Conservation (phyloP, 2,329 filamentous ascomycete genomes). For the Aspergillus sp. region DNA sequence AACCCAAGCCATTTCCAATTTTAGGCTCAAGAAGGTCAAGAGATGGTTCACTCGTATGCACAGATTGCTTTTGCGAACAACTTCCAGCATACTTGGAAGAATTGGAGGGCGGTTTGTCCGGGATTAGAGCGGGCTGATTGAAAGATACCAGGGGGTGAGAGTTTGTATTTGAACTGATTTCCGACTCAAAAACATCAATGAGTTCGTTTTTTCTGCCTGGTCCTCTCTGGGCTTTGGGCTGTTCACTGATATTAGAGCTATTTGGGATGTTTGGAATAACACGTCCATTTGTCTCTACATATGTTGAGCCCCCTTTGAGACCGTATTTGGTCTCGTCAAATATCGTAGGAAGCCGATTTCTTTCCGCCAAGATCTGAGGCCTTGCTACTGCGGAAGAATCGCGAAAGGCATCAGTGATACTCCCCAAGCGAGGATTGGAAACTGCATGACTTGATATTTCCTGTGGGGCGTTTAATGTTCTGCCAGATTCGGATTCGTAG, state of each 20-base stretch:
- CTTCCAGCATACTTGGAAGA: too few species aligned
- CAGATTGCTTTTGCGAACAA: too few species aligned
- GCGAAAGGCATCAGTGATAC: conserved; percentile 1
- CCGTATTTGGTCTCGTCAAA: conserved; percentile 16
- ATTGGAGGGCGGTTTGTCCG: conserved; percentile 1
- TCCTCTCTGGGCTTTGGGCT: background rate
- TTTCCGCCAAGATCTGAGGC: conserved; percentile 1
- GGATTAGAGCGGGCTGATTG: conserved; percentile 15
- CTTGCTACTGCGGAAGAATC: background rate
- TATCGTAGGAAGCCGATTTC: background rate
- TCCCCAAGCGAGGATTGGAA: background rate
- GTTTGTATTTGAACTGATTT: background rate
- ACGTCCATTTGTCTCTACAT: background rate
- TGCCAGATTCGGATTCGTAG: conserved; percentile 2
- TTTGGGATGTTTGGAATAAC: background rate
- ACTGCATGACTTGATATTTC: background rate
- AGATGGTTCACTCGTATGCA: background rate
- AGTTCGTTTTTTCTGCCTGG: conserved; percentile 3
- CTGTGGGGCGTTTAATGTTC: background rate
- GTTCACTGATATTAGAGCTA: background rate
- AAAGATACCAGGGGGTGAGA: conserved; percentile 6
- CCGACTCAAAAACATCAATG: conserved; percentile 9
- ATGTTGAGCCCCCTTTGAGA: conserved; percentile 1
- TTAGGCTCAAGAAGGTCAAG: conserved; percentile 6
- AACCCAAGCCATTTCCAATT: background rate